Conservation (phyloP, 306 rosid species). For the Malus fusca region DNA sequence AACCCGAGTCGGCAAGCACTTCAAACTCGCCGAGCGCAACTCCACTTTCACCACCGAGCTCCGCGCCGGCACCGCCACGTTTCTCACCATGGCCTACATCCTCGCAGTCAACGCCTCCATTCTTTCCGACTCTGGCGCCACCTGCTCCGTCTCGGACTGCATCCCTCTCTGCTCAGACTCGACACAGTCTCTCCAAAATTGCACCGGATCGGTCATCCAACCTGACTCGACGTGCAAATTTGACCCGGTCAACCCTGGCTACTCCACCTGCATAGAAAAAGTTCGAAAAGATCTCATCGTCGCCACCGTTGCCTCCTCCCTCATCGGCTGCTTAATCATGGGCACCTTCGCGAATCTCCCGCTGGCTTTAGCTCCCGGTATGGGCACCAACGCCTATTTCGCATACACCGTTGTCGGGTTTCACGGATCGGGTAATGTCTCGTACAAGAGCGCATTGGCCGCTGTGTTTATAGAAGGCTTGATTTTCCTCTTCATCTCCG, state of each 20-base stretch:
- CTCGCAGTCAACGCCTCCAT: slow-evolving; percentile 98
- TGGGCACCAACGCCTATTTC: slow-evolving; percentile 95
- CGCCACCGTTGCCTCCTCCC: slow-evolving; percentile 75
- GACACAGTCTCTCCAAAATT: slow-evolving; percentile 32
- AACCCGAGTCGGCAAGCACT: slow-evolving; percentile 52
- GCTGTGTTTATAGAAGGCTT: slow-evolving; percentile 84
- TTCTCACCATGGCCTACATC: slow-evolving; percentile 98
- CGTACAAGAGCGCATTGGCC: slow-evolving; percentile 77
- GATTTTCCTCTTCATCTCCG: slow-evolving; percentile 53
- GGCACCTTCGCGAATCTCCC: slow-evolving; percentile 92
- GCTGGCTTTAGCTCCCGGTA: slow-evolving; percentile 85
- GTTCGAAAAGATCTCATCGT: slow-evolving; percentile 78
- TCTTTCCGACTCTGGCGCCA: slow-evolving; percentile 82
- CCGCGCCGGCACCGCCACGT: slow-evolving; percentile 96
- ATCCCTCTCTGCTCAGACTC: slow-evolving; percentile 74
- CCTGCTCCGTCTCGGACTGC: slow-evolving; percentile 82
- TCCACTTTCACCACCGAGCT: slow-evolving; percentile 93
- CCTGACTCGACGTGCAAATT: slow-evolving; percentile 65
- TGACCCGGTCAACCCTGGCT: slow-evolving; percentile 85
- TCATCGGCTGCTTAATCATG: slow-evolving; percentile 86
- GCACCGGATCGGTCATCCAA: slow-evolving; percentile 40
- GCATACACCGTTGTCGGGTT: slow-evolving; percentile 97
- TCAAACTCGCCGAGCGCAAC: slow-evolving; percentile 71
- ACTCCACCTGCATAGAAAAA: slow-evolving; percentile 52
- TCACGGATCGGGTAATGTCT: slow-evolving; percentile 84